A percentile compares a stretch with the other conserved stretches of the same genome.
phyloP scores from a whole-genome alignment of 2,329 filamentous ascomycete species.

The Magnaporthiopsis rhizophila region DNA sequence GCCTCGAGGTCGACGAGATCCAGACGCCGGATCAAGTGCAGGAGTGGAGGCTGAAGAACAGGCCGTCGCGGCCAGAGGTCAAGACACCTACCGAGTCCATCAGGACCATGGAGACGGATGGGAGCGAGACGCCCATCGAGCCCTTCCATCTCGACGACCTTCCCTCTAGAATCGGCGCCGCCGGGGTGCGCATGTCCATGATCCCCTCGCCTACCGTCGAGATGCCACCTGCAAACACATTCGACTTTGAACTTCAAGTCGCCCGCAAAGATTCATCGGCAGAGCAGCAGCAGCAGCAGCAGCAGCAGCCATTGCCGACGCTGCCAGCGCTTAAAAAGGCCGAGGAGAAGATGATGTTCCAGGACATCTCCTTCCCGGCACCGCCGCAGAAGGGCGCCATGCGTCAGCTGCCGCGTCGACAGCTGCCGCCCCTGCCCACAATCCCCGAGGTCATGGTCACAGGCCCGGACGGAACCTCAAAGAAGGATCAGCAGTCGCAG shows the following conservation, averaged over 20 bases:
- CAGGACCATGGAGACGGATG: constrained; percentile 19
- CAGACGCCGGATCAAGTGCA: constrained; percentile 44
- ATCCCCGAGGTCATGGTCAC: constrained; percentile 27
- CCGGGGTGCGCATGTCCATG: constrained; percentile 23
- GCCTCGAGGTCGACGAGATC: constrained; percentile 52
- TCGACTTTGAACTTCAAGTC: constrained; percentile 11
- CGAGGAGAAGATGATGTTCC: constrained; percentile 11
- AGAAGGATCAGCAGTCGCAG: constrained; percentile 1
- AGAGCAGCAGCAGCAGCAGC: constrained; percentile 4
- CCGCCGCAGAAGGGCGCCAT: constrained; percentile 24
- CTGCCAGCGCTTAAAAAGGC: not conserved
- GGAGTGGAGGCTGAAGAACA: constrained; percentile 28
- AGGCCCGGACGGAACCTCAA: too few relatives aligned
- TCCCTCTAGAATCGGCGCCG: constrained; percentile 31
- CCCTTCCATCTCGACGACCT: constrained; percentile 43
- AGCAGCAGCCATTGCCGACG: not conserved
- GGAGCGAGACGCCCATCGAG: constrained; percentile 34
- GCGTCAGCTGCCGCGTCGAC: constrained; percentile 10
- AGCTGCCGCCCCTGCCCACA: constrained; percentile 25
- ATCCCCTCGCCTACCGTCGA: constrained; percentile 20
- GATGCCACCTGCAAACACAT: constrained; percentile 18
- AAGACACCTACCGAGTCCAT: constrained; percentile 20
- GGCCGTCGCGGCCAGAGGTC: constrained; percentile 24
- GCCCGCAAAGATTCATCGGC: not conserved
- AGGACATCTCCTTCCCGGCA: constrained; percentile 20